Base-by-base conservation (phyloP, 192 early-diverging fungal species). In the Coemansia sp. region DNA sequence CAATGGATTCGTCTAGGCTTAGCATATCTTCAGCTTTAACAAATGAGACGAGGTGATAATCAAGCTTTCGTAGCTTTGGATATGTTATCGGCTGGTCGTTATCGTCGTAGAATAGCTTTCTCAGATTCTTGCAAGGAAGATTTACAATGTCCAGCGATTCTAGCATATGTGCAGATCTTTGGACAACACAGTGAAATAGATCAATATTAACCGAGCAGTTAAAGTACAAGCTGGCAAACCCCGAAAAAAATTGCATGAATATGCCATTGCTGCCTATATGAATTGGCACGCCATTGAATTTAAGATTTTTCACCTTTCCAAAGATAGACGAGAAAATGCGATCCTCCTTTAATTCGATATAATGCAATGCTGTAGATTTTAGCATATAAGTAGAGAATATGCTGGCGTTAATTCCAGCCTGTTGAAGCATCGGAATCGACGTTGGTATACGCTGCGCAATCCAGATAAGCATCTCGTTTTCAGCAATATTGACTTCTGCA, bases 1-100 rank as follows among this genome's bases (percentile, higher is more conserved):
- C 31, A 57, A 57, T 31, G 31, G 12, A 4, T 34, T 57, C 7
- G 30, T 34, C 31, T 8, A 31, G n/a, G 21, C 18, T 57, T 4
- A 15, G 2, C 18, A 7, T 34, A 4, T 34, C 31, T 0, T 57
- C 7, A 0, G 2, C 31, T 18, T 9, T 0, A 4, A 34, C 15
- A 3, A 18, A 20, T 7, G 16, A 9, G 31, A 7, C 0, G 18
- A n/a, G 7, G 18, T 57, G 6, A 2, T n/a, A 57, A 4, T 26
- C n/a, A 6, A 57, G 55, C 30, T 34, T 57, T 2, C n/a, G 30
- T 15, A 57, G 31, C 18, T 18, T 57, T 34, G 55, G 55, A 18
- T 57, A 57, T 57, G 55, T 57, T 15, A 33, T 31, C n/a, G 28
- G n/a, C 18, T 57, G 28, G 28, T n/a, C 55, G 7, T 57, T 12